Base-by-base conservation (phyloP, 2,329 filamentous ascomycete genomes). In the Colletotrichum cereale region DNA sequence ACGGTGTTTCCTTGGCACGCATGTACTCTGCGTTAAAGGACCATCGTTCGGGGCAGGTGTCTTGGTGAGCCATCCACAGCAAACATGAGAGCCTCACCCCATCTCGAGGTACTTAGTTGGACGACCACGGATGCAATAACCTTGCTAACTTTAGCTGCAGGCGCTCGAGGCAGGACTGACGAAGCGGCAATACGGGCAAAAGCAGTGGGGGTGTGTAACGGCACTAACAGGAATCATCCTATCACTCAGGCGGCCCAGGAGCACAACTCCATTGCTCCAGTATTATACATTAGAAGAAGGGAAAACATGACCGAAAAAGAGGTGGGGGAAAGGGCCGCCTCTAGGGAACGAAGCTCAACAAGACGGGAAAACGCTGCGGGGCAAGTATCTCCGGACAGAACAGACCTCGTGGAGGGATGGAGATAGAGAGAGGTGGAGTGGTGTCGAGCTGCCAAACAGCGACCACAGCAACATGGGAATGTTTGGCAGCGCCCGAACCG, bases 401-500 rank as follows among this genome's bases (percentile, higher is more conserved):
- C 7, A 14, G 21, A 44, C 42, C 21, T 44, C 21, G 42, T 21
- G 21, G 26, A 44, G 12, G 21, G 24, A 52, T 18, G 21, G 16
- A 3, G 12, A 44, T 16, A 29, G 48, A 29, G 14, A 50, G n/a
- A 7, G 29, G 42, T 14, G 31, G 31, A 24, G 34, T 50, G 42
- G 5, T 58, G 42, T 65, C 52, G 26, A 58, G 66, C 66, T 55
- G 42, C 42, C 58, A 61, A 61, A 61, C 26, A 42, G 44, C 57
- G 57, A 21, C 40, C 60, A 50, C 60, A 48, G 47, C 60, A 55
- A 52, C 60, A 62, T 61, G 58, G 58, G 58, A 61, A 61, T 48
- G 58, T 61, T 36, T 61, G 58, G 58, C 58, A 36, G 26, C 29
- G 24, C 57, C 68, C 50, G 50, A 58, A 67, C 66, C 68, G 68